These are phyloP conservation scores for Talaromyces proteolyticus DNA, from an alignment of 495 filamentous ascomycete genomes.

Conservation along the genomic window DNA sequence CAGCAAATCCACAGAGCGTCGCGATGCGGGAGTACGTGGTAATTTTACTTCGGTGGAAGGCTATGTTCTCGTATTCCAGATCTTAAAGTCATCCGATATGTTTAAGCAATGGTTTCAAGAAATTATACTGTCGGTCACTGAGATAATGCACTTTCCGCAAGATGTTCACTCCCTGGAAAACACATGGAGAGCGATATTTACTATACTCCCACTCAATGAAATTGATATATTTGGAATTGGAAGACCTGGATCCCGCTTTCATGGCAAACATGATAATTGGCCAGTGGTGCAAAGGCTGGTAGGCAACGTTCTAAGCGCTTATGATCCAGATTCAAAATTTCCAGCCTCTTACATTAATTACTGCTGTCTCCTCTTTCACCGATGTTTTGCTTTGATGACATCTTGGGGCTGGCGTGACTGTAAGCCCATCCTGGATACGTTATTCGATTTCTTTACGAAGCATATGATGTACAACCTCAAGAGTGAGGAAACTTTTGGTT, in stretches of 20 bases:
- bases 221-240: slow-evolving; percentile 64
- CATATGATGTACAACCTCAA: slow-evolving; percentile 66
- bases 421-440: slow-evolving; percentile 65
- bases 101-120: slow-evolving; percentile 22
- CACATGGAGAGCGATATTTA: slow-evolving; percentile 70
- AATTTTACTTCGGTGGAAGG: slow-evolving; percentile 52
- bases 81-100: slow-evolving; percentile 39
- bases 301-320: slow-evolving; percentile 58
- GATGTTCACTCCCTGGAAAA: slow-evolving; percentile 59
- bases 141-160: slow-evolving; percentile 11
- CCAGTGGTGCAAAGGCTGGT: slow-evolving; percentile 57
- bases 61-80: slow-evolving; percentile 60
- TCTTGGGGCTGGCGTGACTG: slow-evolving; percentile 85
- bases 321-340: slow-evolving; percentile 44
- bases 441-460: slow-evolving; percentile 89
- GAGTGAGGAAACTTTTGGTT: slow-evolving; percentile 71
- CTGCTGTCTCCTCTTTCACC: slow-evolving; percentile 61
- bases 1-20: slow-evolving; percentile 42
- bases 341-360: slow-evolving; percentile 74
- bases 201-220: slow-evolving; percentile 68
- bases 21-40: slow-evolving; percentile 62
- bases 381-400: slow-evolving; percentile 74
- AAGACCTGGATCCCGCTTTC: slow-evolving; percentile 49
- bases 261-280: slow-evolving; percentile 63
- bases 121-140: slow-evolving; percentile 22